phyloP scores from a whole-genome alignment of 202 grass and related monocot genomes.

The Hordeum pubiflorum region DNA sequence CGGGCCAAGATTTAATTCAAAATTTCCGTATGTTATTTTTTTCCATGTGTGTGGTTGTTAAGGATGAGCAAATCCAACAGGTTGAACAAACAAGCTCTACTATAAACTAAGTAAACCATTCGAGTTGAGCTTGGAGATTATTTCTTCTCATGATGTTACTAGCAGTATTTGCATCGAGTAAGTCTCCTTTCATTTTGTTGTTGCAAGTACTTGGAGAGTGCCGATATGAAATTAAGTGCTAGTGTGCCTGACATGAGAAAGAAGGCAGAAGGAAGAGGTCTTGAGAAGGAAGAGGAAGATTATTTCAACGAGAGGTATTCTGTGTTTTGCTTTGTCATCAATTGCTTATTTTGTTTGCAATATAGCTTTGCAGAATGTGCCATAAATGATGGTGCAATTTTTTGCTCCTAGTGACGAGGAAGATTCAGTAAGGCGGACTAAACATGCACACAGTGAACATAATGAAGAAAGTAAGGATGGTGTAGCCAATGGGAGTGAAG shows the following conservation, averaged over 20 bases:
- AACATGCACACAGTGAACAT: conserved; percentile 33
- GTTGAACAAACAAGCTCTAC: not conserved
- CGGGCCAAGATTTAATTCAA: not conserved
- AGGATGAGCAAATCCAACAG: not conserved
- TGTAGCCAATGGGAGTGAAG: conserved; percentile 65
- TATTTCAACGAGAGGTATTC: conserved; percentile 91
- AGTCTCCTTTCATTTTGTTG: conserved; percentile 14
- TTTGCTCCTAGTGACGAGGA: conserved; percentile 76
- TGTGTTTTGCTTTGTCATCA: not conserved
- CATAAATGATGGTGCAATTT: conserved; percentile 14
- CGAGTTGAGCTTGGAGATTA: conserved; percentile 3
- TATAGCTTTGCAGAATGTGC: not conserved
- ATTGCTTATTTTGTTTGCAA: conserved; percentile 29
- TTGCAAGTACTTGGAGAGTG: conserved; percentile 63
- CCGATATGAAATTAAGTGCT: conserved; percentile 51
- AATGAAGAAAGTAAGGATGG: conserved; percentile 40
- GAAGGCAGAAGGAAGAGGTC: conserved; percentile 73
- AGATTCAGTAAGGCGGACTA: conserved; percentile 50
- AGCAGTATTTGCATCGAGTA: conserved; percentile 20
- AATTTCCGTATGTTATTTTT: not conserved
- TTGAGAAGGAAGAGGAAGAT: conserved; percentile 99
- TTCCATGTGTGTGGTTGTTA: not conserved
- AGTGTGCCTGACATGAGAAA: conserved; percentile 54
- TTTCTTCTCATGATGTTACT: conserved; percentile 11
- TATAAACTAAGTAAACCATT: not conserved